Base-by-base conservation (phyloP, 495 filamentous ascomycete species). In the Sordaria brevicollis region DNA sequence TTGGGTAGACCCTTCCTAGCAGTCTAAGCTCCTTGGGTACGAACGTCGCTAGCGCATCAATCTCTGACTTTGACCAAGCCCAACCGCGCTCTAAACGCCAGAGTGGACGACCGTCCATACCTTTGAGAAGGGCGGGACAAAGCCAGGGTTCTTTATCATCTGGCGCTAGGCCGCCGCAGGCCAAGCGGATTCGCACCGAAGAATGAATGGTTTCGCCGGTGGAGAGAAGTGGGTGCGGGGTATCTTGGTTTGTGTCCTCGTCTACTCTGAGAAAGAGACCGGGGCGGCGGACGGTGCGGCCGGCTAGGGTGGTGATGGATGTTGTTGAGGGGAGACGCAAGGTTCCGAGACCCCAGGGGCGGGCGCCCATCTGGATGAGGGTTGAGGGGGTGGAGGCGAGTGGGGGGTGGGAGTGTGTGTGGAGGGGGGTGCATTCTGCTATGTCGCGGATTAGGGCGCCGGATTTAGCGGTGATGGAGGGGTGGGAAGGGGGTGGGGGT, bases 211-310 rank as follows among this genome's bases (percentile, higher is more conserved):
- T 49, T 70, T 80, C 78, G 25, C 25, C 35, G 0, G 78, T 80
- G 2, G 65, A 39, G 0, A 80, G 65, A 10, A 80, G 35, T 34
- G 78, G 78, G 65, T 79, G 74, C 15, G 31, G 65, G 15, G 78
- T 80, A 37, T 77, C 77, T 65, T 76, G 71, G 38, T 79, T 79
- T 0, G 74, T 78, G 35, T 73, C 72, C 68, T 77, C 74, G 65
- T 80, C 78, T 1, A 76, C 75, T 1, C 78, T 68, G 21, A 78
- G 37, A 1, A 71, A 71, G 0, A 78, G 3, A 0, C 78, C 78
- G 2, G 78, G 78, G 3, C 76, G 76, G 1, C 78, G 75, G 25
- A 78, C 69, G 10, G 73, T 74, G 34, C 70, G 75, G 33, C 78
- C 78, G 4, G 75, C 75, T 34, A 71, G 19, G 7, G 71, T 72